Evolutionary conservation across 2,329 filamentous ascomycete species (phyloP), one percentile per base, ranked within the genome.

Genomic region (Blastomyces parvus): DNA sequence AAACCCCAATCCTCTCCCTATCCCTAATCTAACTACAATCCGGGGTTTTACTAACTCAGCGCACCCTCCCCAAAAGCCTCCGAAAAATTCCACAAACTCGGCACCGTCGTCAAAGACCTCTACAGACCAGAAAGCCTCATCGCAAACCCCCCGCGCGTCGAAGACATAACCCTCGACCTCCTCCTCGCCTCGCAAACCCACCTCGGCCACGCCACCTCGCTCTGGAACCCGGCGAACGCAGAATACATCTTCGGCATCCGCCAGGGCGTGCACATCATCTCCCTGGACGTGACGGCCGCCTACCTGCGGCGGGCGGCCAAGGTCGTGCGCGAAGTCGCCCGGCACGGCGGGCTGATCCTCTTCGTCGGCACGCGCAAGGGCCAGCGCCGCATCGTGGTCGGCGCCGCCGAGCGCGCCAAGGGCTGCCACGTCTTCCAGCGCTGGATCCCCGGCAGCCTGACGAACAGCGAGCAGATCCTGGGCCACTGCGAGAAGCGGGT

Each of bases 181-280:
- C 85, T 99, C 66, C 87, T 96, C 81, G 90, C 91, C 56, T 86
- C 88, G 40, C 91, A 96, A 78, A 86, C 86, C 62, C 91, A 96
- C 78, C 86, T 97, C 76, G 94, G 94, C 66, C 94, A 99, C 78
- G 85, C 89, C 71, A 93, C 89, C 0, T 90, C 90, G 66, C 83
- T 92, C 59, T 99, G 94, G 94, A 96, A 99, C 78, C 92, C 94
- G 13, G 87, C 86, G 61, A 99, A 97, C 79, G 88, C 91, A 67
- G 85, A 89, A 68, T 97, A 97, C 79, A 97, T 99, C 74, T 92
- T 90, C 74, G 94, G 94, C 70, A 85, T 96, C 66, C 84, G 94
- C 55, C 84, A 94, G 69, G 91, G 89, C 19, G 87, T 96, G 65
- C 93, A 97, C 78, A 91, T 99, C 74, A 96, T 99, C 75, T 89